phyloP scores from a whole-genome alignment of 768 basidiomycete species.

The Lactarius hengduanensis region DNA sequence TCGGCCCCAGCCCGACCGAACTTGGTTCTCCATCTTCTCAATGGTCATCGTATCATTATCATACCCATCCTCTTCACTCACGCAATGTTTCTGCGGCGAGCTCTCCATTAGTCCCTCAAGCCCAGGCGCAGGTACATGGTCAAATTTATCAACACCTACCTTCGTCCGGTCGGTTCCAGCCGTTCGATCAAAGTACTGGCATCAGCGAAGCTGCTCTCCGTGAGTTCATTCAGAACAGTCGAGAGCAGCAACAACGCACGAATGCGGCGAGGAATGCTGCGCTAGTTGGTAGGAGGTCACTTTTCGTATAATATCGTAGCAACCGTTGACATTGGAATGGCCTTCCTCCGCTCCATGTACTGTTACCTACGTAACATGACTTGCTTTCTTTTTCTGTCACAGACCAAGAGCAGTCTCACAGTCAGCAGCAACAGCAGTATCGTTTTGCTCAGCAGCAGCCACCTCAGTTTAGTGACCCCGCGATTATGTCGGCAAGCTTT shows the following conservation, averaged over 20 bases:
- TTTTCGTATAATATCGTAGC: conserved; percentile 42
- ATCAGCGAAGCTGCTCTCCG: conserved; percentile 76
- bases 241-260: conserved; percentile 47
- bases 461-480: conserved; percentile 23
- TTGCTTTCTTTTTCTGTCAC: conserved; percentile 30
- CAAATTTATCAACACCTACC: conserved; percentile 36
- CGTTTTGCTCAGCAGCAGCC: conserved; percentile 33
- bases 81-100: conserved; percentile 41
- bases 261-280: conserved; percentile 35
- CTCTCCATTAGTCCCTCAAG: conserved; percentile 51
- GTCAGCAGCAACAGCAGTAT: conserved; percentile 32
- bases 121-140: conserved; percentile 41
- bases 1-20: conserved; percentile 34
- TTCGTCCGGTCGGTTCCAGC: conserved; percentile 49
- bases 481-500: conserved; percentile 26
- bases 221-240: conserved; percentile 71
- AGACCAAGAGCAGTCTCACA: conserved; percentile 39
- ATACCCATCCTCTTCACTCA: conserved; percentile 42
- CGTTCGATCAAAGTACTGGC: conserved; percentile 47
- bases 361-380: conserved; percentile 30
- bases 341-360: conserved; percentile 26
- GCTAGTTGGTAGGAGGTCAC: conserved; percentile 50
- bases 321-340: conserved; percentile 30
- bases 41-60: conserved; percentile 46
- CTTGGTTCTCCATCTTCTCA: conserved; percentile 41